Conservation (phyloP, 768 basidiomycete species). For the Mycena chlorophos region DNA sequence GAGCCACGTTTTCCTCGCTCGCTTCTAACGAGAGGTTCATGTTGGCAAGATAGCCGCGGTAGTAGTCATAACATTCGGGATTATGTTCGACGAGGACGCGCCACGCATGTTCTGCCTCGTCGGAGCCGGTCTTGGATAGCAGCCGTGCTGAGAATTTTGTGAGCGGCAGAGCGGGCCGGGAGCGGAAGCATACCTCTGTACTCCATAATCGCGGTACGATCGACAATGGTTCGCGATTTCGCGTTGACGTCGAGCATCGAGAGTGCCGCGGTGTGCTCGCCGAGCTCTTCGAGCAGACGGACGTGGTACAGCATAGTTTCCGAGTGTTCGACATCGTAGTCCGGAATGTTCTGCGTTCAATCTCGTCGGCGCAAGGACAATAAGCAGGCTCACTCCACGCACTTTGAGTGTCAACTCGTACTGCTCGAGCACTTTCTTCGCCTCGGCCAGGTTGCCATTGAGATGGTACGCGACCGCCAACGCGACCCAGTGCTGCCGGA, state of each 20-base stretch:
- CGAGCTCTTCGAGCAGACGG: constrained; percentile 69
- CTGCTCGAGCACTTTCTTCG: constrained; percentile 69
- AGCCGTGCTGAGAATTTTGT: constrained; percentile 62
- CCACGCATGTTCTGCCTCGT: constrained; percentile 83
- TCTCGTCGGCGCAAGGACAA: neutral
- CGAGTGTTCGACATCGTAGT: constrained; percentile 80
- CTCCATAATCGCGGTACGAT: constrained; percentile 69
- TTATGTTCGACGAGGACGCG: constrained; percentile 80
- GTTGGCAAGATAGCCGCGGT: constrained; percentile 66
- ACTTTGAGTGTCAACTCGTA: constrained; percentile 76
- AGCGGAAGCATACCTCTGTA: constrained; percentile 50
- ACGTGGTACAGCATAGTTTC: constrained; percentile 82
- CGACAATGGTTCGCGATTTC: constrained; percentile 67
- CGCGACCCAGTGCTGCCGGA: constrained; percentile 88
- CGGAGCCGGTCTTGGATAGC: constrained; percentile 61
- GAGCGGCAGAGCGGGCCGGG: constrained; percentile 5
- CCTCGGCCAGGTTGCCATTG: constrained; percentile 69
- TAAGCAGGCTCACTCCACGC: constrained; percentile 18
- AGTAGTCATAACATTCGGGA: constrained; percentile 80
- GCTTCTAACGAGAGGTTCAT: constrained; percentile 59
- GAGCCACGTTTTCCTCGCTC: constrained; percentile 49
- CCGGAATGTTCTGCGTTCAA: constrained; percentile 64
- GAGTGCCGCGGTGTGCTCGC: constrained; percentile 60
- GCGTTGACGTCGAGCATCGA: constrained; percentile 61
- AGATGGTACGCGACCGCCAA: constrained; percentile 88